phyloP scores from a whole-genome alignment of 257 asterid genomes.

The Ajuga chamaepitys region DNA sequence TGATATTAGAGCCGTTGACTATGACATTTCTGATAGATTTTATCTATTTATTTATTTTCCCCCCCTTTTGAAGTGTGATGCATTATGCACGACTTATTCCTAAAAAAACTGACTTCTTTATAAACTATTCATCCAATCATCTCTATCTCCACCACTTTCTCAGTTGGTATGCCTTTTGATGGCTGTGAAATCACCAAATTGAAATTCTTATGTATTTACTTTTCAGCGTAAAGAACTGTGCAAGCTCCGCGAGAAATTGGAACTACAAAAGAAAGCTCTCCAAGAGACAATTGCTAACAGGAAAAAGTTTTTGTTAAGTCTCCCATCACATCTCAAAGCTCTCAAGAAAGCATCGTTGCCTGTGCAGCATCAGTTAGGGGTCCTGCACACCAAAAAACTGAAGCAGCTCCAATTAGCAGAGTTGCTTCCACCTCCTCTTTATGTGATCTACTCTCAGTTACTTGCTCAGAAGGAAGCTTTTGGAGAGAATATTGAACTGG shows the following conservation, averaged over 20 bases:
- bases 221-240: constrained; percentile 90
- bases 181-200: background rate
- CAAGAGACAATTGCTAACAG: constrained; percentile 79
- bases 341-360: constrained; percentile 96
- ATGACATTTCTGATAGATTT: background rate
- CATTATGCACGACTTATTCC: background rate
- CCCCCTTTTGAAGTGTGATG: background rate
- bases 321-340: constrained; percentile 96
- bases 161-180: constrained; percentile 7
- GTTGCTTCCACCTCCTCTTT: constrained; percentile 92
- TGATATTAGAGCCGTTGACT: background rate
- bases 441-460: constrained; percentile 79
- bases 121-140: background rate
- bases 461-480: constrained; percentile 95
- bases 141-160: background rate
- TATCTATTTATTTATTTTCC: background rate
- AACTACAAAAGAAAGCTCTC: constrained; percentile 73
- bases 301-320: constrained; percentile 82
- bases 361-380: constrained; percentile 78
- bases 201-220: constrained; percentile 13
- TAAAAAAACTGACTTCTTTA: background rate
- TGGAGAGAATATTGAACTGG: constrained; percentile 82
- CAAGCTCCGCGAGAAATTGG: constrained; percentile 75
- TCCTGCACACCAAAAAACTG: constrained; percentile 70
- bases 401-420: constrained; percentile 95